A percentile compares a stretch with the other conserved stretches of the same genome.
phyloP scores from a whole-genome alignment of 2,329 filamentous ascomycete genomes.

The Aspergillus bombycis region DNA sequence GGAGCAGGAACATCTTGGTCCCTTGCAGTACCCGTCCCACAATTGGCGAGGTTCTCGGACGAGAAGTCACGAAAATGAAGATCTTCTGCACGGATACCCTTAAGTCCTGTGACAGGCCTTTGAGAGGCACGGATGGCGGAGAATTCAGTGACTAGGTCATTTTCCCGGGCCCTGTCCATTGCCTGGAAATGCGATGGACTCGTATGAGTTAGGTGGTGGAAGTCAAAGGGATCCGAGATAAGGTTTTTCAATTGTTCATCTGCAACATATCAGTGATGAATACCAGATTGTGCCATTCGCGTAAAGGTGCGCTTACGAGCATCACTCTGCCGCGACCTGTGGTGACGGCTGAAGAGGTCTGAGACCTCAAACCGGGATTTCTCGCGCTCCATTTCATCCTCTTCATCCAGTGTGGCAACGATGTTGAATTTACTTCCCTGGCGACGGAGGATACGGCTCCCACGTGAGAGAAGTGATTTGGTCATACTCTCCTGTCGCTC shows the following conservation, averaged over 20 bases:
- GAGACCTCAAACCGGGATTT: slow-evolving; percentile 36
- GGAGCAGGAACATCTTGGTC: slow-evolving; percentile 25
- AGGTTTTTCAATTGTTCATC: slow-evolving; percentile 49
- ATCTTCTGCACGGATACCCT: slow-evolving; percentile 57
- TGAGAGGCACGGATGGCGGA: slow-evolving; percentile 58
- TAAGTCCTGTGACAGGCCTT: slow-evolving; percentile 51
- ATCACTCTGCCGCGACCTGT: slow-evolving; percentile 35
- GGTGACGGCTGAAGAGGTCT: slow-evolving; percentile 38
- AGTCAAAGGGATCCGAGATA: slow-evolving; percentile 67
- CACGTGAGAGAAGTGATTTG: slow-evolving; percentile 46
- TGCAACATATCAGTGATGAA: slow-evolving; percentile 22
- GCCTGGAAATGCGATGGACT: slow-evolving; percentile 57
- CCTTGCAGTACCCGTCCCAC: slow-evolving; percentile 26
- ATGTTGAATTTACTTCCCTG: slow-evolving; percentile 52
- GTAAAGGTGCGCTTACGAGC: slow-evolving; percentile 36
- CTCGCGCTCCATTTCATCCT: slow-evolving; percentile 40
- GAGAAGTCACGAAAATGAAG: slow-evolving; percentile 44
- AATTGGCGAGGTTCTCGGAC: slow-evolving; percentile 31
- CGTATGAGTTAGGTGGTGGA: slow-evolving; percentile 66
- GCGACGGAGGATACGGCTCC: slow-evolving; percentile 51
- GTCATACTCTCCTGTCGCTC: slow-evolving; percentile 42
- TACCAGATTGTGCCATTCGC: not conserved
- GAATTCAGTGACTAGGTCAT: slow-evolving; percentile 58
- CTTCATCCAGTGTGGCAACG: slow-evolving; percentile 44
- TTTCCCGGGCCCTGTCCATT: slow-evolving; percentile 54